Base-by-base conservation (phyloP, 2,329 filamentous ascomycete genomes). In the Reticulascus tulasneorum region DNA sequence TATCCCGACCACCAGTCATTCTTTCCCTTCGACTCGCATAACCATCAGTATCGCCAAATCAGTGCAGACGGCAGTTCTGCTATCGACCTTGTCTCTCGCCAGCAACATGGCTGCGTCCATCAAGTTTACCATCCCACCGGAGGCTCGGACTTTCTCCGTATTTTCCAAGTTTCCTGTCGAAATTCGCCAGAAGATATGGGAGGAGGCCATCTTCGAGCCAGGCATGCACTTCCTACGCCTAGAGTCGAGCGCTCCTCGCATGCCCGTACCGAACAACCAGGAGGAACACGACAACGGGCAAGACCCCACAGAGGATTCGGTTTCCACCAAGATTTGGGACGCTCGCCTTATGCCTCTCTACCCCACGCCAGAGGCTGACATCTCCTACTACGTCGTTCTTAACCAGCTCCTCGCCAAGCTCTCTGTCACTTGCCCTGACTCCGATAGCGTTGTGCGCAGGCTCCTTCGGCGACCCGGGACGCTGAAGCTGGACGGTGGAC, bases 131-230 rank as follows among this genome's bases (percentile, higher is more conserved):
- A 46, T 62, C 20, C 59, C 58, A 6, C 34, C 49, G 15, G 38
- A 49, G 19, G 62, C 46, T 17, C 56, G 56, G 23, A 47, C 33
- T 18, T 63, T 63, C 37, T 30, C 44, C 4, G 50, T 47, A 4
- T 63, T 63, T 35, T 21, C 45, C 11, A 48, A 42, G n/a, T 42
- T 63, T n/a, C 60, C 60, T 2, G 38, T 52, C 4, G 60, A 63
- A 35, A 49, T 63, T 8, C 59, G 60, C 20, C 47, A 54, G 19
- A 50, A 55, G 23, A 59, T 63, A 35, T 63, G 60, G 60, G 51
- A 51, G 24, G 29, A 33, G 15, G 51, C 53, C 16, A 38, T 63
- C 9, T 41, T 49, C 2, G 47, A 53, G 9, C 57, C 59, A 1
- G 60, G 60, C 18, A 54, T 63, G 47, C 54, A 61, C 25, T 63